A percentile compares a stretch with the other conserved stretches of the same genome.
These are phyloP conservation scores for Ramularia endophylla DNA, from an alignment of 2,329 filamentous ascomycete species.

Conservation along the genomic window DNA sequence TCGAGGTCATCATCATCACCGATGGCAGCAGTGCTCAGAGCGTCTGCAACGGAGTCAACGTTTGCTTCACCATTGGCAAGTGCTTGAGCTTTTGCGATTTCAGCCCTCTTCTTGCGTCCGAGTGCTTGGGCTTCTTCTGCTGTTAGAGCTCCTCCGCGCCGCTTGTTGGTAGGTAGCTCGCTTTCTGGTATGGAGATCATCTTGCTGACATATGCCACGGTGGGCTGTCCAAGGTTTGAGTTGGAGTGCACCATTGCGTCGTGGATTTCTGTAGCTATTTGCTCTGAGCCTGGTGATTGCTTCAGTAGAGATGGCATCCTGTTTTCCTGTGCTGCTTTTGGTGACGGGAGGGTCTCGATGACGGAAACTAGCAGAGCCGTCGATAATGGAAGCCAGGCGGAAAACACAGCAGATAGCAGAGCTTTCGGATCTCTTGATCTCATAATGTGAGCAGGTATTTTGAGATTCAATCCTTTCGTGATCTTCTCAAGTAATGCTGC, in stretches of 20 bases:
- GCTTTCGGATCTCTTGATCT: slow-evolving; percentile 78
- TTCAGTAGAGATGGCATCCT: slow-evolving; percentile 75
- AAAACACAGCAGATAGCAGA: slow-evolving; percentile 79
- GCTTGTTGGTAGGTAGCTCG: slow-evolving; percentile 81
- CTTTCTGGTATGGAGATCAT: slow-evolving; percentile 95
- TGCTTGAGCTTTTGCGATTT: slow-evolving; percentile 74
- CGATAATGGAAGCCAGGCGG: slow-evolving; percentile 85
- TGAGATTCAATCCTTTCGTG: slow-evolving; percentile 81
- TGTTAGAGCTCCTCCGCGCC: slow-evolving; percentile 64
- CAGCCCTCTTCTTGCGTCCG: slow-evolving; percentile 80
- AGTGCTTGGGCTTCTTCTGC: slow-evolving; percentile 87
- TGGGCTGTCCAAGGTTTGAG: slow-evolving; percentile 61
- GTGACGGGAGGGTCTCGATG: slow-evolving; percentile 85
- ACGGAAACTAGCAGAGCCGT: slow-evolving; percentile 91
- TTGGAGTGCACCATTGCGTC: slow-evolving; percentile 81
- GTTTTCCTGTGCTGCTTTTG: slow-evolving; percentile 69
- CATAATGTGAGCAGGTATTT: slow-evolving; percentile 74
- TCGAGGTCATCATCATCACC: slow-evolving; percentile 42
- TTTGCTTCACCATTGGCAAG: slow-evolving; percentile 44
- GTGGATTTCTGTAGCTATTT: slow-evolving; percentile 63
- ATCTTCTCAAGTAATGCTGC: slow-evolving; percentile 83
- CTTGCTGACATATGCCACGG: slow-evolving; percentile 95
- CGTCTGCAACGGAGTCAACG: slow-evolving; percentile 52
- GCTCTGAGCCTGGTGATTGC: slow-evolving; percentile 67
- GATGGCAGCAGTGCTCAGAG: slow-evolving; percentile 57